Evolutionary conservation across 805 yeast species (phyloP), one percentile per base, ranked within the genome.

Genomic region (Spathaspora boniae): DNA sequence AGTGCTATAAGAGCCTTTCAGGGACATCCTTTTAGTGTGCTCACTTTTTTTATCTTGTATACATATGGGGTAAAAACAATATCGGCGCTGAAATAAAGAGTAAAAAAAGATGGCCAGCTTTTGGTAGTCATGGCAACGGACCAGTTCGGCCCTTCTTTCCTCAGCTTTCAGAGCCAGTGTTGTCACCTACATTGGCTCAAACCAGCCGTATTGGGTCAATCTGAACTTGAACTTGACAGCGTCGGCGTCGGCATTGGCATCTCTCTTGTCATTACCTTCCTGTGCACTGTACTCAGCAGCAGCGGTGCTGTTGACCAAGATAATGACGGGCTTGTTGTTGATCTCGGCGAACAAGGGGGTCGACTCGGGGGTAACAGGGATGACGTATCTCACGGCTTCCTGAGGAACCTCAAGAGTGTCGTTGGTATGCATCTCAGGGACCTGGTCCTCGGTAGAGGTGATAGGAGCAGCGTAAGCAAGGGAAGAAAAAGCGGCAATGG

Each of bases 121-220:
- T 15, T 17, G 14, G 11, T 22, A 11, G 11, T 12, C 11, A 22
- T 12, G 25, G 12, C 12, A 22, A 22, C 12, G 11, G 25, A 11
- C 12, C 36, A 26, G 29, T 22, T 22, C 11, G 25, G 12, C 11
- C 11, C 25, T 12, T 22, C 25, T 22, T 22, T 22, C 12, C 12
- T 22, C 25, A 22, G 25, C 25, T 26, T 16, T 20, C 26, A 20
- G 34, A 26, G 16, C 24, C 34, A 23, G 20, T 29, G 4, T 12
- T 28, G 14, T 25, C 36, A 16, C 20, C 31, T 16, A 30, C 20
- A 20, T 33, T 33, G 40, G 40, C 24, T 25, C 37, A 19, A 32
- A 37, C 16, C 22, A 26, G 16, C 29, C 32, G 9, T 19, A 31
- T n/a, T 25, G 20, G 9, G 37, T 37, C 32, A 28, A 37, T 8